Conservation (phyloP, 257 asterid genomes). For the Penstemon newberryi region DNA sequence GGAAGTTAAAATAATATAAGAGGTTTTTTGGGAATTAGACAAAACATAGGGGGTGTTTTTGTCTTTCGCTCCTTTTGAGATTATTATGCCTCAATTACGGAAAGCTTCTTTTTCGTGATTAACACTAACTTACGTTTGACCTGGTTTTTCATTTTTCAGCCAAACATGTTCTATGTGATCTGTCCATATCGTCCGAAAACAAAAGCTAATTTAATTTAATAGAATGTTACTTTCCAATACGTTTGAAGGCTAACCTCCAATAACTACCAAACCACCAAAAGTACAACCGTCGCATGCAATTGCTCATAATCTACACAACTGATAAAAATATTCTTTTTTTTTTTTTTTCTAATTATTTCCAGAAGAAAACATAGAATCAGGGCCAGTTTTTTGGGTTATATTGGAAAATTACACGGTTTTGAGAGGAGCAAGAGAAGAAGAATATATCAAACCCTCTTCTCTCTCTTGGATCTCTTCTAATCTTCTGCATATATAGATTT, state of each 20-base stretch:
- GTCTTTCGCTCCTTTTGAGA: no score
- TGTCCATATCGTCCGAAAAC: background rate
- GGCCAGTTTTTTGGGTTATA: background rate
- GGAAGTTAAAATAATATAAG: no score
- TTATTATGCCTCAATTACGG: no score
- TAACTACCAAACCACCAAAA: slow-evolving; percentile 27
- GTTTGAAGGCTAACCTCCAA: slow-evolving; percentile 27
- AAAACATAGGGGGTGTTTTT: no score
- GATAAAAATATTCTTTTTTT: background rate
- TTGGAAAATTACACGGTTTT: slow-evolving; percentile 1
- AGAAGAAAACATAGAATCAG: no score
- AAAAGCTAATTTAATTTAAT: background rate
- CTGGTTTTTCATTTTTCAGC: no score
- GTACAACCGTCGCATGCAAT: slow-evolving; percentile 24
- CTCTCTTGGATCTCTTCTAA: slow-evolving; percentile 36
- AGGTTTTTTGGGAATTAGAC: no score
- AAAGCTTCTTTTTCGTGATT: no score
- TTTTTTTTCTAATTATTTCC: background rate
- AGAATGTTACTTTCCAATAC: slow-evolving; percentile 18
- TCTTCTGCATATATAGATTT: slow-evolving; percentile 14
- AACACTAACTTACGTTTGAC: no score
- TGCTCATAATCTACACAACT: slow-evolving; percentile 4
- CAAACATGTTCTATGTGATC: background rate
- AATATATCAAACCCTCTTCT: slow-evolving; percentile 36
- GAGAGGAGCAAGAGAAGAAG: slow-evolving; percentile 39